Base-by-base conservation (phyloP, 1,139 yeast genomes). In the Yamadazyma siamensis region DNA sequence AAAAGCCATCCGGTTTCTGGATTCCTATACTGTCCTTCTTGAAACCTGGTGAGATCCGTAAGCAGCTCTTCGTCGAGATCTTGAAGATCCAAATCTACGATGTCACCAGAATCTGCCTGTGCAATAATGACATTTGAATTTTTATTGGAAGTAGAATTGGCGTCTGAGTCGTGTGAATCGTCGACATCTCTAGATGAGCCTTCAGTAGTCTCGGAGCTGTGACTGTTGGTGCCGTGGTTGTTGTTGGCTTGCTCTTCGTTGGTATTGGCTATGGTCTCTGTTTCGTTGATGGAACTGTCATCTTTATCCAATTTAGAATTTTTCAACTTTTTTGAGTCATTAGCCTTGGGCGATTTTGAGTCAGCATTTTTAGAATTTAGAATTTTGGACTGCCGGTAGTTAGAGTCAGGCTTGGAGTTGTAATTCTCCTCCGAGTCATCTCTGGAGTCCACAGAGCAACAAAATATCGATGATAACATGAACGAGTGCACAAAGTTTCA, bases 11-110 rank as follows among this genome's bases (percentile, higher is more conserved):
- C 87, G 4, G 83, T 62, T 36, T 60, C 68, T 50, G 49, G 75
- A 54, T 44, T 80, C 68, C 52, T 73, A 60, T 52, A 71, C 53
- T 83, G 94, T 25, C 82, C 89, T 18, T 79, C 80, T 56, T 81
- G 88, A 32, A 83, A 61, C 46, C 68, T 70, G 4, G 47, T 34
- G 18, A 44, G 33, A 79, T 66, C 46, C 40, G 40, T 29, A 5
- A 43, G 20, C n/a, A 39, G 33, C 20, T 43, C 46, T 31, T 43
- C 46, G 32, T 44, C 47, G 14, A 43, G 27, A 22, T 38, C 38
- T 11, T 44, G 34, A 20, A 43, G 26, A 34, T 44, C 41, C 15
- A 44, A 31, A 24, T 43, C 47, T 6, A 45, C 46, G 4, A 38
- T 36, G 23, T 43, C 49, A 25, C 41, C 52, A 19, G 44, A 47